Conservation (phyloP, 139 green algal genomes). For the Chlamydomonas sp. region DNA sequence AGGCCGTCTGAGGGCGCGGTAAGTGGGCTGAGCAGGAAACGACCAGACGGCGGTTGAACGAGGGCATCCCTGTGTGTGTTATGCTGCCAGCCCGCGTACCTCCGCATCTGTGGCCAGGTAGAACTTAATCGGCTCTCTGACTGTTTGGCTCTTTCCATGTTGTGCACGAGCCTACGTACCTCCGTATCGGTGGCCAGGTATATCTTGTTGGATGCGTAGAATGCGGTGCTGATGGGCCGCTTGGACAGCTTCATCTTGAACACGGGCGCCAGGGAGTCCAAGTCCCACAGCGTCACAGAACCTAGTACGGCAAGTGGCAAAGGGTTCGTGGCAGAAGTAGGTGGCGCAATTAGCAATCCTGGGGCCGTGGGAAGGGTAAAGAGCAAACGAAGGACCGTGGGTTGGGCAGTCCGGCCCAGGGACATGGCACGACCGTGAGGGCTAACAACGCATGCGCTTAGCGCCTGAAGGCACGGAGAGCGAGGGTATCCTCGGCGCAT, state of each 20-base stretch:
- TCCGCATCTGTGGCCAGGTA: not conserved
- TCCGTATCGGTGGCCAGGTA: constrained; percentile 37
- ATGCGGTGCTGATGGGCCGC: constrained; percentile 1
- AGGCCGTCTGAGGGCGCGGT: not conserved
- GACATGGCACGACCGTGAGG: too few relatives aligned
- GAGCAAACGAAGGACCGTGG: too few relatives aligned
- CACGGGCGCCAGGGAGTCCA: constrained; percentile 41
- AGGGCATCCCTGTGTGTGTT: not conserved
- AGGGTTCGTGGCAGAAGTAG: not conserved
- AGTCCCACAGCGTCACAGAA: constrained; percentile 38
- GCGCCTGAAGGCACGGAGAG: too few relatives aligned
- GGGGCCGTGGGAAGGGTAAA: too few relatives aligned
- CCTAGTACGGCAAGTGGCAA: not conserved
- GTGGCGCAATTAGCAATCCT: not conserved
- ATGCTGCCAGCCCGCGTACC: too few relatives aligned
- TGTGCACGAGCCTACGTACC: not conserved
- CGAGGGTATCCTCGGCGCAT: too few relatives aligned
- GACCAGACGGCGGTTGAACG: not conserved
- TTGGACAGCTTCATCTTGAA: constrained; percentile 50
- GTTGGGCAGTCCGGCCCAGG: too few relatives aligned
- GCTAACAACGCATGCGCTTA: too few relatives aligned
- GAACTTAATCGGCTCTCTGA: not conserved
- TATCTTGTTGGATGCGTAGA: constrained; percentile 31
- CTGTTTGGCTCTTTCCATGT: constrained; percentile 4
- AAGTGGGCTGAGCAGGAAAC: not conserved